phyloP scores from a whole-genome alignment of 805 yeast species.

The Hanseniaspora nectarophila region DNA sequence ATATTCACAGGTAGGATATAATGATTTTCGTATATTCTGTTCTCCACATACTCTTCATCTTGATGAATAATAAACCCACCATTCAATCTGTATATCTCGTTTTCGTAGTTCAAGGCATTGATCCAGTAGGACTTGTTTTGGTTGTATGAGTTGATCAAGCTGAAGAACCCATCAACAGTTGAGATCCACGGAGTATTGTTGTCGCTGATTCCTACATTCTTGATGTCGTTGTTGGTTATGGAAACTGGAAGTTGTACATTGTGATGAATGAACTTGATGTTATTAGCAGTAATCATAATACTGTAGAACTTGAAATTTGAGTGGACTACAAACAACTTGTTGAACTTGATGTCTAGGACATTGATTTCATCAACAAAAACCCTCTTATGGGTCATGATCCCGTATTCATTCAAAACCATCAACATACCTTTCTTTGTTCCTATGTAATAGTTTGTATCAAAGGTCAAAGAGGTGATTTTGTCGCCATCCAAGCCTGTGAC shows the following conservation, averaged over 20 bases:
- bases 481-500: not conserved
- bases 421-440: not conserved
- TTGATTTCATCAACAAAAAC: not conserved
- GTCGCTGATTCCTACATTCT: slow-evolving; percentile 5
- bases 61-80: slow-evolving; percentile 2
- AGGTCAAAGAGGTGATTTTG: not conserved
- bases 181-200: slow-evolving; percentile 12
- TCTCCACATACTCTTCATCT: not conserved
- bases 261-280: not conserved
- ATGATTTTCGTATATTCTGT: not conserved
- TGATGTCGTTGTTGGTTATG: not conserved
- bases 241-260: not conserved
- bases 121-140: slow-evolving; percentile 8
- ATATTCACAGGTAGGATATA: slow-evolving; percentile 1
- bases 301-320: not conserved
- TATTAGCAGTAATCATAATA: not conserved
- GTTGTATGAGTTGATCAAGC: slow-evolving; percentile 6
- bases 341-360: not conserved
- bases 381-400: not conserved
- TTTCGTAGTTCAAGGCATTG: slow-evolving; percentile 1
- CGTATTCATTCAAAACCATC: not conserved
- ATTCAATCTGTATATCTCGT: slow-evolving; percentile 3
- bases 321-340: not conserved
- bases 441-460: not conserved
- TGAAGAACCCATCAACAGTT: slow-evolving; percentile 1